Conservation (phyloP, 179 eudicot species). For the Actinidia arguta region DNA sequence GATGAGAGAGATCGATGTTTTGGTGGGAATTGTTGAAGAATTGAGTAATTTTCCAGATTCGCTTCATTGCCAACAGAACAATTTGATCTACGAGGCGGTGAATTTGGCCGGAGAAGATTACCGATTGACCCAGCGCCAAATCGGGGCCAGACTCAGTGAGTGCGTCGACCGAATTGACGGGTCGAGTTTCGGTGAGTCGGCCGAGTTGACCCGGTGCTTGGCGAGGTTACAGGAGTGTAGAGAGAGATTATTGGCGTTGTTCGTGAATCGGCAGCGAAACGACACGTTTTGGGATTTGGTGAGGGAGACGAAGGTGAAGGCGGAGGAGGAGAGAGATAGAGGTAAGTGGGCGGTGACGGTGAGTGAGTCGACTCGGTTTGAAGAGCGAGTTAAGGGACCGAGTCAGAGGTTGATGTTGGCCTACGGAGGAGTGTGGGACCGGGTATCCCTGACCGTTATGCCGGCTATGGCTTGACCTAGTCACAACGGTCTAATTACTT, state of each 20-base stretch:
- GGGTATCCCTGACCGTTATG: neutral
- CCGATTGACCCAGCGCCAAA: slow-evolving; percentile 51
- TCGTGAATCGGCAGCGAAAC: slow-evolving; percentile 37
- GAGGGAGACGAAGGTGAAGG: slow-evolving; percentile 37
- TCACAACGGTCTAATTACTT: no score
- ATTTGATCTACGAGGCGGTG: slow-evolving; percentile 45
- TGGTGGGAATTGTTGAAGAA: slow-evolving; percentile 61
- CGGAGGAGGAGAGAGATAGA: slow-evolving; percentile 41
- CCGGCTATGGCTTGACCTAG: slow-evolving; percentile 17
- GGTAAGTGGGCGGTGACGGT: slow-evolving; percentile 36
- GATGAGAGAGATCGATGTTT: slow-evolving; percentile 42
- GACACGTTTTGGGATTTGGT: slow-evolving; percentile 55
- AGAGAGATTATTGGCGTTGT: slow-evolving; percentile 42
- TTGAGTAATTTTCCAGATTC: slow-evolving; percentile 58
- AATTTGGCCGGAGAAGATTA: slow-evolving; percentile 65
- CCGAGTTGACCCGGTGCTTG: slow-evolving; percentile 51
- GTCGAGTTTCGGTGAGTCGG: slow-evolving; percentile 52
- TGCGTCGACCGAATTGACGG: slow-evolving; percentile 46
- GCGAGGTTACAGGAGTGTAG: slow-evolving; percentile 61
- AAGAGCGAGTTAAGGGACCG: slow-evolving; percentile 29
- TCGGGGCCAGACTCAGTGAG: slow-evolving; percentile 55
- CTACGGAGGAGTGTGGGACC: slow-evolving; percentile 6
- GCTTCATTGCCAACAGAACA: slow-evolving; percentile 35
- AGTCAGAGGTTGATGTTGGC: slow-evolving; percentile 15
- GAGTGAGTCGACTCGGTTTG: slow-evolving; percentile 56